phyloP scores from a whole-genome alignment of 2,329 filamentous ascomycete genomes.

The Didymella sp. region DNA sequence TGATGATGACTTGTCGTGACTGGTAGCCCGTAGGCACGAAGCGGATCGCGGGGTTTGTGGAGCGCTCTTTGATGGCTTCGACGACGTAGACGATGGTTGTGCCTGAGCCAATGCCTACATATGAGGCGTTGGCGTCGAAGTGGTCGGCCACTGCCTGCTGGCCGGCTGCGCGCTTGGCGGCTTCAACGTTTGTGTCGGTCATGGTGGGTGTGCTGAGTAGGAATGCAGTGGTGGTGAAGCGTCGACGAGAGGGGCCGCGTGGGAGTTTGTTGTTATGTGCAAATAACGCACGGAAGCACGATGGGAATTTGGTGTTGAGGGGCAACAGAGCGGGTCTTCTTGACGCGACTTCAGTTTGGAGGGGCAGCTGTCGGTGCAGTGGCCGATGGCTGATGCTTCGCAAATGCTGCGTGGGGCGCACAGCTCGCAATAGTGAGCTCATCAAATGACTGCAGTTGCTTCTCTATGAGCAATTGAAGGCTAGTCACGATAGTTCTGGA shows the following conservation, averaged over 20 bases:
- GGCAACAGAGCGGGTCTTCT: conserved; percentile 6
- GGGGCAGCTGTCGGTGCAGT: conserved; percentile 26
- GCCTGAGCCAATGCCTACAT: conserved; percentile 81
- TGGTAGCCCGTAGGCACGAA: conserved; percentile 95
- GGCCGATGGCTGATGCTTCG: conserved; percentile 41
- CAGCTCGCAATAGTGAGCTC: conserved; percentile 7
- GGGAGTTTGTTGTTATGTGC: neutral
- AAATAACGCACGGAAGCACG: conserved; percentile 1
- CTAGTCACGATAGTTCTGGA: neutral
- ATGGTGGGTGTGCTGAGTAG: conserved; percentile 27
- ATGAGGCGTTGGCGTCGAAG: conserved; percentile 67
- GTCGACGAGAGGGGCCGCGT: neutral
- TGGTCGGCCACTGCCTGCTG: conserved; percentile 75
- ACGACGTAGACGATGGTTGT: conserved; percentile 86
- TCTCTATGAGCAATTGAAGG: conserved; percentile 3
- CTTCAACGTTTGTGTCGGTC: conserved; percentile 61
- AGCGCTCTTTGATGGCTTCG: conserved; percentile 69
- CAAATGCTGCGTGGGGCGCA: conserved; percentile 26
- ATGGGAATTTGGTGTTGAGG: conserved; percentile 16
- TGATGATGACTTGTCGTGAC: conserved; percentile 83
- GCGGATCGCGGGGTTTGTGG: conserved; percentile 64
- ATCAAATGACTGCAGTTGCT: conserved; percentile 1
- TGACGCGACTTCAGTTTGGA: conserved; percentile 26
- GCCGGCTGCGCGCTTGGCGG: conserved; percentile 77
- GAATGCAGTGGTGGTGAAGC: conserved; percentile 17